A percentile compares a stretch with the other conserved stretches of the same genome.
These are phyloP conservation scores for Musa acuminata DNA, from an alignment of 176 grass and related monocot genomes.

Conservation along the genomic window DNA sequence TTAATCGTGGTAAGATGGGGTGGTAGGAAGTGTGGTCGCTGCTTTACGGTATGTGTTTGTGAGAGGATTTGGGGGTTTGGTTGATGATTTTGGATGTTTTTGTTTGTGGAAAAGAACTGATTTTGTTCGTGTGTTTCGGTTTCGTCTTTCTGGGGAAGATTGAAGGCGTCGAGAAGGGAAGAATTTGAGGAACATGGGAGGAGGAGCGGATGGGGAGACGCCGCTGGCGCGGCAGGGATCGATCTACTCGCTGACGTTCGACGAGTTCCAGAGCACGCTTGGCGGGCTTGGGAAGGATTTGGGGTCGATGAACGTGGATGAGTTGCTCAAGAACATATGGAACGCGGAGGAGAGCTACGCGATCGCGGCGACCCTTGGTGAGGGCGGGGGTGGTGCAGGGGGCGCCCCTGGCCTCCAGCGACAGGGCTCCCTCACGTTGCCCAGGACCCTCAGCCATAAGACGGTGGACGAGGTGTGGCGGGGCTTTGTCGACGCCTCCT, in stretches of 20 bases:
- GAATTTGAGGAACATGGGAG: not conserved
- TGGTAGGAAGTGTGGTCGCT: not conserved
- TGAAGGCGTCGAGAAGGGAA: not conserved
- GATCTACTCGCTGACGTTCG: constrained; percentile 67
- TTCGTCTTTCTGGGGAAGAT: not conserved
- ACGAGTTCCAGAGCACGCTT: constrained; percentile 75
- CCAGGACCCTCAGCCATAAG: constrained; percentile 78
- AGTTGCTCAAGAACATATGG: constrained; percentile 92
- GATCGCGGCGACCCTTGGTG: constrained; percentile 25
- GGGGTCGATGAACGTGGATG: constrained; percentile 94
- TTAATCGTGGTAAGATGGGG: no score
- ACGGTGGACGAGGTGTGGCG: constrained; percentile 92
- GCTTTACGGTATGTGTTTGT: not conserved
- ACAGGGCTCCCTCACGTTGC: constrained; percentile 67
- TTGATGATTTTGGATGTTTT: not conserved
- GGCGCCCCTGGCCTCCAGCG: constrained; percentile 35
- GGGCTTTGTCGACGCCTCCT: constrained; percentile 29
- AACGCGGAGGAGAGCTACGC: constrained; percentile 78
- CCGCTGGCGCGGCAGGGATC: constrained; percentile 49
- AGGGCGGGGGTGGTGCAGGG: not conserved
- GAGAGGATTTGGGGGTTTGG: not conserved
- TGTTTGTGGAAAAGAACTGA: not conserved
- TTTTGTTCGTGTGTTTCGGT: not conserved
- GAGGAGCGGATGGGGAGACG: not conserved
- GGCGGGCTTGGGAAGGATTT: constrained; percentile 62